phyloP scores from a whole-genome alignment of 768 basidiomycete species.

The Wakefieldia striispora region DNA sequence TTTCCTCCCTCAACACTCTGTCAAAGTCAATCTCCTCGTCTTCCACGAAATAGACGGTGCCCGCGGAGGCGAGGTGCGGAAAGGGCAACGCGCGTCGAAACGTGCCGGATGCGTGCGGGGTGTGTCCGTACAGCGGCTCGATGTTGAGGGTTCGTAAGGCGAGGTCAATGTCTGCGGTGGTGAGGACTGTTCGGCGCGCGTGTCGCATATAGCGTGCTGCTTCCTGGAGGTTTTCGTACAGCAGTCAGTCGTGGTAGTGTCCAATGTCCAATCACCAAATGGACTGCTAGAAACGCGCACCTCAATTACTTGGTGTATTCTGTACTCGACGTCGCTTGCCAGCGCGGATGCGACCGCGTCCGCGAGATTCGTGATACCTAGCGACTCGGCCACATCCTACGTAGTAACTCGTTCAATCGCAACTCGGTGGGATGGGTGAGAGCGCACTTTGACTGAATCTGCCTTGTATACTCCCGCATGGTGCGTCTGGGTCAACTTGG shows the following conservation, averaged over 20 bases:
- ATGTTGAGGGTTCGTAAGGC: conserved; percentile 94
- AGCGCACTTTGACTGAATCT: conserved; percentile 58
- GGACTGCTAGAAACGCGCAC: conserved; percentile 37
- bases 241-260: neutral
- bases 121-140: conserved; percentile 83
- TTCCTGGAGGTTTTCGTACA: conserved; percentile 45
- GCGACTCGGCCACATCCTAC: conserved; percentile 88
- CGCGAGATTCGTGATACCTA: conserved; percentile 71
- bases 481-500: conserved; percentile 43
- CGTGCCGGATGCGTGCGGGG: conserved; percentile 31
- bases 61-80: conserved; percentile 45
- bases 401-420: conserved; percentile 6
- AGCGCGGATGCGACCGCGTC: conserved; percentile 80
- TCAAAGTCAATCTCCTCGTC: conserved; percentile 99
- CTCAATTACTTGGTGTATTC: conserved; percentile 93
- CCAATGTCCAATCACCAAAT: neutral
- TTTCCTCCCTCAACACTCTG: conserved; percentile 82
- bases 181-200: conserved; percentile 85
- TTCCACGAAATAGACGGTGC: conserved; percentile 87
- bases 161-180: conserved; percentile 87
- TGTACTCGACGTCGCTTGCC: conserved; percentile 95
- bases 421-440: conserved; percentile 4
- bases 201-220: conserved; percentile 97
- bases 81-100: conserved; percentile 47
- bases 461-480: conserved; percentile 63